phyloP scores from a whole-genome alignment of 1,284 basidiomycete species.

The Xerocomus amazonicus region DNA sequence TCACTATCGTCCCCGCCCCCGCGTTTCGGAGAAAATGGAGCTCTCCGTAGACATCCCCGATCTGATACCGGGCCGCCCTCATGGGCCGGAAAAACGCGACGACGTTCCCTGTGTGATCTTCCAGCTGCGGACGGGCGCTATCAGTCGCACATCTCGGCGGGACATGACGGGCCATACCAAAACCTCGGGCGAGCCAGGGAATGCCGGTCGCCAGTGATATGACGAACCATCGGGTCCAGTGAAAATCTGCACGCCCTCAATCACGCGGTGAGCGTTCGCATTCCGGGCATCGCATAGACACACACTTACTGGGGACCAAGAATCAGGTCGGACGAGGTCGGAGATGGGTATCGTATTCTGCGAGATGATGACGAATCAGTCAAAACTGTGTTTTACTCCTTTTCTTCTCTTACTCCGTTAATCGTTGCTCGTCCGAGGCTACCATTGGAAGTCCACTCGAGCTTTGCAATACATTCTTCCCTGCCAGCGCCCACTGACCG shows the following conservation, averaged over 20 bases:
- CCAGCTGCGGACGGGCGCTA: constrained; percentile 45
- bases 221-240: constrained; percentile 75
- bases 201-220: constrained; percentile 69
- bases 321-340: constrained; percentile 68
- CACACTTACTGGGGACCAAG: constrained; percentile 51
- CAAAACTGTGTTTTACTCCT: constrained; percentile 2
- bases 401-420: constrained; percentile 57
- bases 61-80: constrained; percentile 70
- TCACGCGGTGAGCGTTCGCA: constrained; percentile 17
- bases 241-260: constrained; percentile 62
- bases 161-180: constrained; percentile 45
- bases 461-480: constrained; percentile 78
- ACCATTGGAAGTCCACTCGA: constrained; percentile 78
- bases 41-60: constrained; percentile 80
- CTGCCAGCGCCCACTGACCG: constrained; percentile 73
- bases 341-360: constrained; percentile 76
- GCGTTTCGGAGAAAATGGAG: constrained; percentile 74
- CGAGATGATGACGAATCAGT: constrained; percentile 20
- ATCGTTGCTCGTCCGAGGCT: constrained; percentile 77
- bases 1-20: constrained; percentile 75
- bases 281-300: constrained; percentile 3
- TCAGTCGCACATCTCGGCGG: constrained; percentile 20
- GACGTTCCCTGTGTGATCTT: constrained; percentile 62
- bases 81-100: constrained; percentile 77
- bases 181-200: constrained; percentile 52